Percentiles rank a stretch among this genome's conserved stretches.
These are phyloP conservation scores for Wickerhamiella galacta DNA, from an alignment of 805 yeast species.

Conservation along the genomic window DNA sequence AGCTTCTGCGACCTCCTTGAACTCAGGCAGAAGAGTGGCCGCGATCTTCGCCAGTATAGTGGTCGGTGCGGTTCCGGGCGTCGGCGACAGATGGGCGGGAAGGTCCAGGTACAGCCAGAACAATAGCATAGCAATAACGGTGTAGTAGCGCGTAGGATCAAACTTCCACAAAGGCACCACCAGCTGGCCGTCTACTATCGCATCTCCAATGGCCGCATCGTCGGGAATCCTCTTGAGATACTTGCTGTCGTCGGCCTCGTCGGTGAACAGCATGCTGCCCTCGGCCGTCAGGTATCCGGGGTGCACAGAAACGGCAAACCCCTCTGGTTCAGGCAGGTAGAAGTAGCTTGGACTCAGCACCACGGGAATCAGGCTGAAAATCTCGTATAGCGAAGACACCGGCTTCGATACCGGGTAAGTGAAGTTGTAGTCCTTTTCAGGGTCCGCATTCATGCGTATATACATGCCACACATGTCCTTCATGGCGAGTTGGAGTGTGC, in stretches of 20 bases:
- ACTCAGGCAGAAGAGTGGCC: constrained; percentile 25
- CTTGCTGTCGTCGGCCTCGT: constrained; percentile 35
- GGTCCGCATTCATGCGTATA: constrained; percentile 70
- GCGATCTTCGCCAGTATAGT: constrained; percentile 30
- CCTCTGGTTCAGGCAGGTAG: constrained; percentile 45
- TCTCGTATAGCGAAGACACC: constrained; percentile 39
- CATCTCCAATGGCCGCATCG: constrained; percentile 37
- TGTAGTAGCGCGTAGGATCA: constrained; percentile 20
- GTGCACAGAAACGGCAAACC: constrained; percentile 40
- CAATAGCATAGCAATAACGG: constrained; percentile 18
- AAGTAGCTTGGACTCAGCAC: constrained; percentile 68
- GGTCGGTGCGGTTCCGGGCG: constrained; percentile 77
- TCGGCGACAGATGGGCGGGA: constrained; percentile 78
- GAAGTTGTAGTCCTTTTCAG: constrained; percentile 81
- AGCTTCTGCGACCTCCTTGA: constrained; percentile 27
- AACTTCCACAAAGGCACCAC: constrained; percentile 56
- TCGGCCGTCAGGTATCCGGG: constrained; percentile 79
- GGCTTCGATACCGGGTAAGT: constrained; percentile 41
- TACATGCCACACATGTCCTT: constrained; percentile 33
- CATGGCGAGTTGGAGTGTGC: not conserved
- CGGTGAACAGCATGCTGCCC: constrained; percentile 60
- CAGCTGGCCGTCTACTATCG: constrained; percentile 82
- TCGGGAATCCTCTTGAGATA: constrained; percentile 30
- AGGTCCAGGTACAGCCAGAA: constrained; percentile 85
- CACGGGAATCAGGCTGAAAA: constrained; percentile 54